Base-by-base conservation (phyloP, 129 eudicot species). In the Kitagawia praeruptora region DNA sequence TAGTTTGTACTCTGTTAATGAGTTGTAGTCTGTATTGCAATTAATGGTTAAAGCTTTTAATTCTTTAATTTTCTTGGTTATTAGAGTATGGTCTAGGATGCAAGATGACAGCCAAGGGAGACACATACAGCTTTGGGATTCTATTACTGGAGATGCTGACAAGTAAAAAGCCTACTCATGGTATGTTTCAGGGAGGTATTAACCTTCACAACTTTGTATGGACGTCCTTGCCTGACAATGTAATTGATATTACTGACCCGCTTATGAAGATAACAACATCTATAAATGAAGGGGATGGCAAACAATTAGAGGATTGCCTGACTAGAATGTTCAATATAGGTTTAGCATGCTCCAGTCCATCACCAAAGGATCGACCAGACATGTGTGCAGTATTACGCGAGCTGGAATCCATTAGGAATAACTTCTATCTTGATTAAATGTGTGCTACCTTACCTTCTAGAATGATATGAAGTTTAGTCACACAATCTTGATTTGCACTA, bases 61-160 rank as follows among this genome's bases (percentile, higher is more conserved):
- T 45, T 0, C 10, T 21, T 72, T 40, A 41, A 7, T 72, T 70
- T 70, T 39, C 28, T 37, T 14, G 46, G 76, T 7, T 40, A 38
- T 40, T 25, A 74, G 77, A 74, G 77, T 74, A 74, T 74, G 77
- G 53, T 21, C 77, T 74, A 74, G 77, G 77, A 74, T 41, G 56
- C 77, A 10, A 21, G 19, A 28, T 74, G 38, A 40, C 77, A 44
- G 44, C 53, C 38, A n/a, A 74, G 56, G 77, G 77, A 13, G 77
- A 74, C 28, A 25, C 15, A 7, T 74, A 74, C 77, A 44, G 77
- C 18, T 74, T 21, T 74, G 77, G 77, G 47, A 74, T 74, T 13
- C 23, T 74, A 3, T 44, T 74, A 44, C 13, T 74, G 56, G 77
- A 74, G 56, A 74, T 74, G 16, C 19, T 74, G 23, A 74, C 56